Conservation (phyloP, 176 grass and related monocot genomes). For the Tuctoria greenei region DNA sequence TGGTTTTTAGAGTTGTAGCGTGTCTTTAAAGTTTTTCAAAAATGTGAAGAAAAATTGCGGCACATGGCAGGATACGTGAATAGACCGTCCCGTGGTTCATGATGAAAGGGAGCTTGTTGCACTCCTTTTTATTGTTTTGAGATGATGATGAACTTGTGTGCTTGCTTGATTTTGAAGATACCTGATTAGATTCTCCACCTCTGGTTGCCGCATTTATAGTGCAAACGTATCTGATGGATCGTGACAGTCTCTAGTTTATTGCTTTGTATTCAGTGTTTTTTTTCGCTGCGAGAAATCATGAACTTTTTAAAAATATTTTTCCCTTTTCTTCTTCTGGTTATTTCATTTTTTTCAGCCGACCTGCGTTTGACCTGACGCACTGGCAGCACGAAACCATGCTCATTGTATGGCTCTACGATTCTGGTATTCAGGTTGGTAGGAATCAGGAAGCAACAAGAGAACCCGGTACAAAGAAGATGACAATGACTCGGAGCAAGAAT, state of each 20-base stretch:
- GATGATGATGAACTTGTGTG: slow-evolving; percentile 25
- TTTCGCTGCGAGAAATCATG: not conserved
- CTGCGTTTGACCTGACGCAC: not conserved
- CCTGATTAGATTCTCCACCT: slow-evolving; percentile 7
- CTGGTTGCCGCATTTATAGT: not conserved
- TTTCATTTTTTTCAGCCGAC: too few species aligned
- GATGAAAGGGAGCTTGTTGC: not conserved
- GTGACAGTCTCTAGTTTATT: not conserved
- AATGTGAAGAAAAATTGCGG: not conserved
- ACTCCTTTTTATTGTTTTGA: not conserved
- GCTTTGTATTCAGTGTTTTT: not conserved
- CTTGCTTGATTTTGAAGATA: slow-evolving; percentile 43
- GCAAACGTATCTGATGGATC: slow-evolving; percentile 3
- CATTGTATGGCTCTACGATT: not conserved
- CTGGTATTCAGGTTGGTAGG: not conserved
- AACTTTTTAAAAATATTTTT: not conserved
- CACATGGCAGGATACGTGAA: not conserved
- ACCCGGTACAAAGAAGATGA: not conserved
- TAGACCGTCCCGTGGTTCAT: not conserved
- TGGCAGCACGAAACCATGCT: not conserved
- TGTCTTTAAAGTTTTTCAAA: not conserved
- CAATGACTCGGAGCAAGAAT: not conserved
- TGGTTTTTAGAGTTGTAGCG: not conserved
- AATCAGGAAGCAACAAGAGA: not conserved
- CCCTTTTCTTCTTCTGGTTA: not conserved